phyloP scores from a whole-genome alignment of 2,329 filamentous ascomycete species.

The Pseudogymnoascus sp. region DNA sequence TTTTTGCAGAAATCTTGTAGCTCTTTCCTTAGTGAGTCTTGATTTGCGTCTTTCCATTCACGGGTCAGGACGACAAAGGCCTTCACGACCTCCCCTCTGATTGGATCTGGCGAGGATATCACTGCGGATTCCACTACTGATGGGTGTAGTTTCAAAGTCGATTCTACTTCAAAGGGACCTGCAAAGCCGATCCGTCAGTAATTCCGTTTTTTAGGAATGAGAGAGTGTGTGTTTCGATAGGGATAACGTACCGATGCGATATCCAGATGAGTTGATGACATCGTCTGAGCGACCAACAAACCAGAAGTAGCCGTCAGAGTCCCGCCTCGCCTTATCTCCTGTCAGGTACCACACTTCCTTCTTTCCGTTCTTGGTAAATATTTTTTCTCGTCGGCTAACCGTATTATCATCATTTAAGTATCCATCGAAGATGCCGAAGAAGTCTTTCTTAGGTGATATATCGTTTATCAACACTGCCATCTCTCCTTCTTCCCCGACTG shows the following conservation, averaged over 20 bases:
- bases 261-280: slow-evolving; percentile 34
- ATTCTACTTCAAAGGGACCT: slow-evolving; percentile 35
- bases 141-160: slow-evolving; percentile 32
- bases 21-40: slow-evolving; percentile 24
- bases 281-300: slow-evolving; percentile 30
- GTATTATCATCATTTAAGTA: slow-evolving; percentile 10
- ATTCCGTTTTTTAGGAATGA: not conserved
- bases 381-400: not conserved
- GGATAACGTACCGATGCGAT: slow-evolving; percentile 27
- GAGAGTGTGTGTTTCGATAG: not conserved
- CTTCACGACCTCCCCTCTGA: slow-evolving; percentile 33
- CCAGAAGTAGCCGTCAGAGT: slow-evolving; percentile 30
- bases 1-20: slow-evolving; percentile 33
- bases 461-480: slow-evolving; percentile 27
- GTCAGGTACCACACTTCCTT: slow-evolving; percentile 26
- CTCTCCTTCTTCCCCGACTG: slow-evolving; percentile 29
- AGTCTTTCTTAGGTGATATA: not conserved
- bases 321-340: slow-evolving; percentile 29
- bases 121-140: slow-evolving; percentile 33
- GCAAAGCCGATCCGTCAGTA: not conserved
- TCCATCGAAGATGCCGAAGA: slow-evolving; percentile 17
- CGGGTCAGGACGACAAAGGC: slow-evolving; percentile 32
- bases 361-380: slow-evolving; percentile 1
- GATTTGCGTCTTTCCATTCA: slow-evolving; percentile 16
- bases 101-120: slow-evolving; percentile 31